These are phyloP conservation scores for Verticillium longisporum DNA, from an alignment of 2,329 filamentous ascomycete species.

Conservation along the genomic window DNA sequence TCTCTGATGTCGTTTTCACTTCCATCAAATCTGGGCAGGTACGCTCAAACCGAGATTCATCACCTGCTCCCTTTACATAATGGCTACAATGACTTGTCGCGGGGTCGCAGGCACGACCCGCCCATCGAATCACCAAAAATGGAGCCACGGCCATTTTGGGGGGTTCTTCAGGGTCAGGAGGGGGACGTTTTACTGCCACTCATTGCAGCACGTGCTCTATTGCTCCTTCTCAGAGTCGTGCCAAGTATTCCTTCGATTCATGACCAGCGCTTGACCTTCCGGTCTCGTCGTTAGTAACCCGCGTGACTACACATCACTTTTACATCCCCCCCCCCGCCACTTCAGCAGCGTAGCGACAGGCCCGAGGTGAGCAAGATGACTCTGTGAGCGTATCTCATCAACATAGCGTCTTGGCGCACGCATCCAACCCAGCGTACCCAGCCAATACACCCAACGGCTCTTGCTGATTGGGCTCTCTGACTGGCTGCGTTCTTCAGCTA, in stretches of 20 bases:
- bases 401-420: background rate
- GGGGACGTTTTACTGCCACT: background rate
- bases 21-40: background rate
- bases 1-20: background rate
- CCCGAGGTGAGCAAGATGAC: background rate
- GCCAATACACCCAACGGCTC: background rate
- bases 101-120: background rate
- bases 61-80: background rate
- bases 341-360: background rate
- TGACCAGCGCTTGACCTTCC: background rate
- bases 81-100: background rate
- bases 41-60: background rate
- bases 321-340: background rate
- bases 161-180: background rate
- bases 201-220: background rate
- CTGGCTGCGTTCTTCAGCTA: background rate
- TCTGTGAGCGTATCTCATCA: background rate
- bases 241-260: background rate
- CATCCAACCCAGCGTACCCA: background rate
- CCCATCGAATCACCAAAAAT: background rate
- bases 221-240: background rate
- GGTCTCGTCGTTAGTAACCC: slow-evolving; percentile 1
- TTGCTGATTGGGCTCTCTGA: background rate
- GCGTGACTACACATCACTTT: background rate
- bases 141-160: background rate